Conservation (phyloP, 768 basidiomycete species). For the Boletus speciosus region DNA sequence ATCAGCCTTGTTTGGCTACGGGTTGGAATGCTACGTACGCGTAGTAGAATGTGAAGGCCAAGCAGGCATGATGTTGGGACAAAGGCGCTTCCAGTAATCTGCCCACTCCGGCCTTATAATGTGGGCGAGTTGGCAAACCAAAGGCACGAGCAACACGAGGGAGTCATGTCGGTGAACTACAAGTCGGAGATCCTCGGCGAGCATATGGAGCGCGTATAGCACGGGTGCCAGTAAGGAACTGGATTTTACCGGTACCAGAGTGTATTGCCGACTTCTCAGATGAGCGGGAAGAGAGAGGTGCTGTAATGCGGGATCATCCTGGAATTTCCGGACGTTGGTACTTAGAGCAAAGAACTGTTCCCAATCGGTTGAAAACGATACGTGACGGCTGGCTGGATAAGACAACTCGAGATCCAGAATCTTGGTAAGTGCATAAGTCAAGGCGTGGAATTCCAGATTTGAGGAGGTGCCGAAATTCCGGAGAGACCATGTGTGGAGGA, state of each 20-base stretch:
- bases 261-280: slow-evolving; percentile 26
- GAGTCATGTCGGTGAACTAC: slow-evolving; percentile 52
- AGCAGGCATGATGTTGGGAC: slow-evolving; percentile 54
- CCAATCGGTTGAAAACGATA: slow-evolving; percentile 41
- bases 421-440: slow-evolving; percentile 49
- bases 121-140: slow-evolving; percentile 61
- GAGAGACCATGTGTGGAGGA: slow-evolving; percentile 57
- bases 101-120: slow-evolving; percentile 80
- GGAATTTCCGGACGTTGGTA: slow-evolving; percentile 44
- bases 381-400: slow-evolving; percentile 13
- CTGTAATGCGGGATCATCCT: slow-evolving; percentile 57
- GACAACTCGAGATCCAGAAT: slow-evolving; percentile 42
- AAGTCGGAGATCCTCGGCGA: slow-evolving; percentile 69
- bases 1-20: slow-evolving; percentile 7
- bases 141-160: slow-evolving; percentile 53
- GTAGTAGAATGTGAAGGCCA: slow-evolving; percentile 54
- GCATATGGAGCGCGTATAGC: slow-evolving; percentile 72
- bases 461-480: slow-evolving; percentile 40
- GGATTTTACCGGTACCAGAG: slow-evolving; percentile 29
- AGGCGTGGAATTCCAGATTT: slow-evolving; percentile 54
- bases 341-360: slow-evolving; percentile 40
- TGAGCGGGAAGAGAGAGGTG: slow-evolving; percentile 38
- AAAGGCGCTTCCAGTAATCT: slow-evolving; percentile 87
- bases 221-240: slow-evolving; percentile 53
- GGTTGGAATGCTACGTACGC: slow-evolving; percentile 10